These are phyloP conservation scores for Pisolithus microcarpus DNA, from an alignment of 768 basidiomycete genomes.

Conservation along the genomic window DNA sequence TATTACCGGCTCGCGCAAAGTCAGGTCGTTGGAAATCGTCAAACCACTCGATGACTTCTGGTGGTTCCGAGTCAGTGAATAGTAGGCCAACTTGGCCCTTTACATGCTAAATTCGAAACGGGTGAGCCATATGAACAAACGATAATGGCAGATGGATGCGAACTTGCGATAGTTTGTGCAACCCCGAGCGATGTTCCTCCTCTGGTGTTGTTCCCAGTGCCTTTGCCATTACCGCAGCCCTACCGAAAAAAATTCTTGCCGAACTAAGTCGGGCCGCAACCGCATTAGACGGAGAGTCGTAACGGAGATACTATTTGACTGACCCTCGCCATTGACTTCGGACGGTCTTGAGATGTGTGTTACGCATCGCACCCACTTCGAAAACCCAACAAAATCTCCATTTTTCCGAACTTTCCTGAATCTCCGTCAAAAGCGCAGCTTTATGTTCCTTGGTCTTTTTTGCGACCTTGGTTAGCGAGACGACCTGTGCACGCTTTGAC, in stretches of 20 bases:
- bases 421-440: constrained; percentile 72
- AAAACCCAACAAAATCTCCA: constrained; percentile 97
- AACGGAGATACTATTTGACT: constrained; percentile 19
- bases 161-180: constrained; percentile 76
- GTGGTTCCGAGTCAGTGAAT: constrained; percentile 85
- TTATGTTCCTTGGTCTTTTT: constrained; percentile 95
- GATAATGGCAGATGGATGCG: constrained; percentile 13
- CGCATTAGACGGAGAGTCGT: constrained; percentile 4
- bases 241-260: constrained; percentile 86
- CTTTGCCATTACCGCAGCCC: constrained; percentile 89
- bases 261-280: constrained; percentile 40
- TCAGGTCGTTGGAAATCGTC: constrained; percentile 82
- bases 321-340: constrained; percentile 91
- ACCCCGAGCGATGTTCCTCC: constrained; percentile 74
- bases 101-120: constrained; percentile 56
- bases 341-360: constrained; percentile 89
- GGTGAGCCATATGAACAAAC: constrained; percentile 4
- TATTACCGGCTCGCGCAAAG: constrained; percentile 85
- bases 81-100: constrained; percentile 92
- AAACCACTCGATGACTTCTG: constrained; percentile 94
- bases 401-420: constrained; percentile 79
- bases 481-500: constrained; percentile 85
- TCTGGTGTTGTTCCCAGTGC: constrained; percentile 84
- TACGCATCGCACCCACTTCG: constrained; percentile 92
- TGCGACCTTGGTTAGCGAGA: constrained; percentile 88